Evolutionary conservation across 345 rosid species (phyloP).

Genomic region (Eucalyptus pauciflora): DNA sequence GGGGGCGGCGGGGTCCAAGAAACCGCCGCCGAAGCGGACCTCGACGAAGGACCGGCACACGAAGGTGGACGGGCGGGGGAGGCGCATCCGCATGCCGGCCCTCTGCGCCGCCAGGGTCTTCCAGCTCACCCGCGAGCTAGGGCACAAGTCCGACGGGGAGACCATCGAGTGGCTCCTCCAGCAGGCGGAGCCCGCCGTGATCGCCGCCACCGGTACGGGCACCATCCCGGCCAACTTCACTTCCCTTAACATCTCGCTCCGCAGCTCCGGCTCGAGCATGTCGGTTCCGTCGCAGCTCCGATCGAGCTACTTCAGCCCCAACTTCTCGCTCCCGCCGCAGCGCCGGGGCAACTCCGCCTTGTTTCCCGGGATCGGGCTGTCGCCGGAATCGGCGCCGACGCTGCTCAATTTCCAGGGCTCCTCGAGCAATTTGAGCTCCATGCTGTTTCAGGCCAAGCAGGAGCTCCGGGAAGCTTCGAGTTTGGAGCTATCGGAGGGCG

Average conservation of each 20-base stretch:
- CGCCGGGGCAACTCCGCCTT: conserved; percentile 4
- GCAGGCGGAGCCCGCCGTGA: conserved; percentile 94
- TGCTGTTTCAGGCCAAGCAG: conserved; percentile 50
- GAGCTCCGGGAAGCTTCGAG: conserved; percentile 21
- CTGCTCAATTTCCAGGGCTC: conserved; percentile 54
- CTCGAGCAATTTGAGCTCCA: conserved; percentile 29
- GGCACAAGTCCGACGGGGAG: conserved; percentile 93
- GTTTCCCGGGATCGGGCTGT: conserved; percentile 46
- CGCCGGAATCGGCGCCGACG: conserved; percentile 30
- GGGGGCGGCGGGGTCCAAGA: conserved; percentile 28
- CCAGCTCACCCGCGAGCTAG: conserved; percentile 84
- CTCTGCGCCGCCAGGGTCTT: conserved; percentile 99
- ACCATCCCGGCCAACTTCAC: conserved; percentile 98
- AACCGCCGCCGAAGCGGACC: conserved; percentile 68
- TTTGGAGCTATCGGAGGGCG: conserved; percentile 29
- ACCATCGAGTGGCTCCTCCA: conserved; percentile 98
- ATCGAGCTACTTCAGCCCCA: conserved; percentile 43
- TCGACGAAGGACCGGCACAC: conserved; percentile 96
- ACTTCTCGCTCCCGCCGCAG: conserved; percentile 18
- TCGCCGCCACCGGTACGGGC: conserved; percentile 97
- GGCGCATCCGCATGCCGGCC: conserved; percentile 99
- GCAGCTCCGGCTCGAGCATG: conserved; percentile 84
- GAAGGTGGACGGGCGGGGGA: conserved; percentile 91
- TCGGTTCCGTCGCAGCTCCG: conserved; percentile 82
- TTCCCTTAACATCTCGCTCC: conserved; percentile 80